Evolutionary conservation across 768 basidiomycete genomes (phyloP).

Genomic region (Leucosporidium scottii): DNA sequence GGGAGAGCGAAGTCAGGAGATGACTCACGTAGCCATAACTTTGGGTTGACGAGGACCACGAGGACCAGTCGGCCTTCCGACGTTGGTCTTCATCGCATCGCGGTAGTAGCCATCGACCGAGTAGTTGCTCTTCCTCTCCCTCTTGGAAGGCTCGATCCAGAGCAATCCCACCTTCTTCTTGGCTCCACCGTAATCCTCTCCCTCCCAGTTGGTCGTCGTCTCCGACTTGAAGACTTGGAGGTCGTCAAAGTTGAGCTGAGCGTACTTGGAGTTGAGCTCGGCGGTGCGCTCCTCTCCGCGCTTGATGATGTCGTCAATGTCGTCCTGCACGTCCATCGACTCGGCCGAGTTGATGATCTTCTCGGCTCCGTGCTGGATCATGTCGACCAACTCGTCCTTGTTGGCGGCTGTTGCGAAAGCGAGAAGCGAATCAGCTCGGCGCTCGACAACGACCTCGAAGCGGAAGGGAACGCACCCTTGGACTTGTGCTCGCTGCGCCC

Average conservation of each 20-base stretch:
- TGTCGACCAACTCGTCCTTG: slow-evolving; percentile 94
- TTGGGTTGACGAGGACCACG: slow-evolving; percentile 81
- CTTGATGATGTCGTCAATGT: slow-evolving; percentile 88
- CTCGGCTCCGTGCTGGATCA: slow-evolving; percentile 97
- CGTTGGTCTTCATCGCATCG: slow-evolving; percentile 75
- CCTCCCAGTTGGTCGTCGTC: slow-evolving; percentile 37
- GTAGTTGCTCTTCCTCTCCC: slow-evolving; percentile 88
- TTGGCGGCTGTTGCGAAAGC: slow-evolving; percentile 58
- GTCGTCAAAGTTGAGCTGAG: slow-evolving; percentile 85
- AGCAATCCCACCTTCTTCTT: slow-evolving; percentile 35
- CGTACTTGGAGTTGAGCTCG: slow-evolving; percentile 85
- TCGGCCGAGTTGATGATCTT: slow-evolving; percentile 80
- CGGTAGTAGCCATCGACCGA: slow-evolving; percentile 94
- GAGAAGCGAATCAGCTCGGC: slow-evolving; percentile 4
- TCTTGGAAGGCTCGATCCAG: slow-evolving; percentile 76
- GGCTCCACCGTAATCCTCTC: slow-evolving; percentile 32
- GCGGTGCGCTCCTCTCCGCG: slow-evolving; percentile 84
- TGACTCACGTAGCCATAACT: slow-evolving; percentile 64
- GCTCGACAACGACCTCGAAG: background rate
- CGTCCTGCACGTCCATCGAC: slow-evolving; percentile 51
- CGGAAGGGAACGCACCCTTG: slow-evolving; percentile 54
- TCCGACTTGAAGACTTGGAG: slow-evolving; percentile 87
- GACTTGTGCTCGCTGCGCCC: slow-evolving; percentile 64
- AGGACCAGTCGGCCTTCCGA: slow-evolving; percentile 60
- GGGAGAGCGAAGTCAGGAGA: slow-evolving; percentile 1